Base-by-base conservation (phyloP, 352 stramenopile genomes). In the Phytophthora litchii region DNA sequence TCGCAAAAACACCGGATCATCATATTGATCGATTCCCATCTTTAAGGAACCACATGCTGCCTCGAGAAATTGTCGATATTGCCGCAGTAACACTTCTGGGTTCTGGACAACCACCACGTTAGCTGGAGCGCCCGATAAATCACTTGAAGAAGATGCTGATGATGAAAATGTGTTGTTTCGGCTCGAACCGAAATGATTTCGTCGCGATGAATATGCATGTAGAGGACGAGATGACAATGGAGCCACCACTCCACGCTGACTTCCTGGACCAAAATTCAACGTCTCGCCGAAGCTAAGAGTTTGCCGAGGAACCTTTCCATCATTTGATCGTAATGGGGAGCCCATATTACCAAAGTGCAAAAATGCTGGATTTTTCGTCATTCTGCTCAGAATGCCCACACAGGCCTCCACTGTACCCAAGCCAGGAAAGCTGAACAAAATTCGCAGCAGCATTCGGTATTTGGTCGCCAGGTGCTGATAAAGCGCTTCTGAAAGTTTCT, bases 21-120 rank as follows among this genome's bases (percentile, higher is more conserved):
- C 68, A 44, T 92, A 89, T 23, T 86, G 64, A 37, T 79, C 68
- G 25, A 92, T 67, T 1, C 62, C 57, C 58, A 80, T 83, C 54
- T 90, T 86, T n/a, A 78, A 60, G 2, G 70, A 60, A 1, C 82
- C 84, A 27, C 75, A 88, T 10, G 70, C 42, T 7, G 82, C 64
- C 51, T 94, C 83, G 0, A 94, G 29, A 55, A 94, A 94, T 3
- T 89, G 66, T 1, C 77, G 75, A 55, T 94, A 94, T 51, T 94
- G 84, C 14, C 72, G 67, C 34, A 94, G 50, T 0, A 94, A 53
- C 5, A 91, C 60, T 58, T 92, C 80, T 6, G 84, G 84, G 19
- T 92, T 94, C 52, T 89, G 81, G 27, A 94, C 68, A 1, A 70
- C 51, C 7, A 85, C 57, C 34, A 66, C 49, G 32, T 52, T 74